These are phyloP conservation scores for Coniferiporia weirii DNA, from an alignment of 1,284 basidiomycete species.

Conservation along the genomic window DNA sequence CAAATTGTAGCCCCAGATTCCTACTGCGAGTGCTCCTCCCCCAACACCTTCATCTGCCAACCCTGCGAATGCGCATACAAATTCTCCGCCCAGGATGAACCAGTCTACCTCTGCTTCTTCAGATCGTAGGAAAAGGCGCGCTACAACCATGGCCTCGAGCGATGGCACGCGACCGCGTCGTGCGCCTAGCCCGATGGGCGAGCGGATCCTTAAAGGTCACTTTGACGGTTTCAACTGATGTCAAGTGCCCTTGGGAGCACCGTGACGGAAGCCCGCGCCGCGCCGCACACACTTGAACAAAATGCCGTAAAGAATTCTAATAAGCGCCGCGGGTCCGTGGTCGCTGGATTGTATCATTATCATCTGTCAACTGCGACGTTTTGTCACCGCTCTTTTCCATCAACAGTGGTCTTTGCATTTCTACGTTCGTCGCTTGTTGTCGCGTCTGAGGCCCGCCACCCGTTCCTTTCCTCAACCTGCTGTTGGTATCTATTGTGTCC, in stretches of 20 bases:
- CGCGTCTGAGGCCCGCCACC: no score
- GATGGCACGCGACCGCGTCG: slow-evolving; percentile 45
- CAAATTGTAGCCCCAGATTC: slow-evolving; percentile 6
- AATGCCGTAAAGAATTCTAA: background rate
- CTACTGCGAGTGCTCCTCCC: slow-evolving; percentile 1
- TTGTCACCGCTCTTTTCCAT: background rate
- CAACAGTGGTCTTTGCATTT: background rate
- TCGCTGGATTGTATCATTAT: slow-evolving; percentile 10
- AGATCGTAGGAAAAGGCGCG: slow-evolving; percentile 46
- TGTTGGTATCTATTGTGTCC: no score
- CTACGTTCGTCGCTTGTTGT: background rate
- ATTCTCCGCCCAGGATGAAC: slow-evolving; percentile 13
- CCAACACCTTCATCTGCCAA: background rate
- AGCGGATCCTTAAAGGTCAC: slow-evolving; percentile 76
- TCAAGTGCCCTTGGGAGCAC: background rate
- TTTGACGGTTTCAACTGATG: slow-evolving; percentile 59
- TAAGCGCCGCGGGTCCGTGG: slow-evolving; percentile 10
- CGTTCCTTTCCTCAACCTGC: no score
- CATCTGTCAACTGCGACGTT: background rate
- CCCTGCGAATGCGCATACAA: slow-evolving; percentile 23
- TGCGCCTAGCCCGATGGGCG: slow-evolving; percentile 80
- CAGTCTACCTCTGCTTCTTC: slow-evolving; percentile 24
- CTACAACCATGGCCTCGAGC: slow-evolving; percentile 46
- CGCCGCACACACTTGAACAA: background rate
- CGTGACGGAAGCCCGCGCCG: background rate